Base-by-base conservation (phyloP, 2,329 filamentous ascomycete genomes). In the Scopulariopsis brevicaulis region DNA sequence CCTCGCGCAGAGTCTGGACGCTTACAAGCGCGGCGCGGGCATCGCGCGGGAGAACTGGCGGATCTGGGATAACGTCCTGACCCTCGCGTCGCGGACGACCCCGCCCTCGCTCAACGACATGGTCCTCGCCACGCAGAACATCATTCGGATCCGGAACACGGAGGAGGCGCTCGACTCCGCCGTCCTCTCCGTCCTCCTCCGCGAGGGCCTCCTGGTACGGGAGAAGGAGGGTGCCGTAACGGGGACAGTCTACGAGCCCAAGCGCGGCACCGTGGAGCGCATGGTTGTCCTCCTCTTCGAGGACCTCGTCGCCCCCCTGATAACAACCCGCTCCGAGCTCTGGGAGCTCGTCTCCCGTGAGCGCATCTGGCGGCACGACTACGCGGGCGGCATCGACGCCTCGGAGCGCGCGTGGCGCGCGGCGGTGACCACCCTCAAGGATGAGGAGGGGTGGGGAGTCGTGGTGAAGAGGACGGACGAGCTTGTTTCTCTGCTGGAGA, bases 61-160 rank as follows among this genome's bases (percentile, higher is more conserved):
- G 64, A 96, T 99, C 69, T 97, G 93, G 93, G 90, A 96, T 68
- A 99, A 99, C 65, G 87, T 97, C 18, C 82, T 99, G 59, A 94
- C 91, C 0, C 85, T 97, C 24, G 87, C 89, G 0, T 83, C 89
- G 0, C 88, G 90, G 1, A 81, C 94, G 32, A 79, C 78, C 1
- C 92, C 93, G 0, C 86, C 89, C 0, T 83, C 87, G 0, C 85
- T 90, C 66, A 70, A 77, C 0, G 90, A 96, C 61, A 82, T 96
- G 55, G 74, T 96, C 35, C 77, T 86, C 4, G 90, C 90, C 0
- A 80, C 94, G 60, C 82, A 80, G 48, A 83, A 86, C 60, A 79
- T 97, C 56, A 83, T 96, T 57, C 83, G 87, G 25, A 82, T 97
- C 46, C 84, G 89, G 48, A 79, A 84, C 50, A 86, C 87, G 5